Evolutionary conservation across 345 rosid genomes (phyloP).

Genomic region (Fremontodendron californicum): DNA sequence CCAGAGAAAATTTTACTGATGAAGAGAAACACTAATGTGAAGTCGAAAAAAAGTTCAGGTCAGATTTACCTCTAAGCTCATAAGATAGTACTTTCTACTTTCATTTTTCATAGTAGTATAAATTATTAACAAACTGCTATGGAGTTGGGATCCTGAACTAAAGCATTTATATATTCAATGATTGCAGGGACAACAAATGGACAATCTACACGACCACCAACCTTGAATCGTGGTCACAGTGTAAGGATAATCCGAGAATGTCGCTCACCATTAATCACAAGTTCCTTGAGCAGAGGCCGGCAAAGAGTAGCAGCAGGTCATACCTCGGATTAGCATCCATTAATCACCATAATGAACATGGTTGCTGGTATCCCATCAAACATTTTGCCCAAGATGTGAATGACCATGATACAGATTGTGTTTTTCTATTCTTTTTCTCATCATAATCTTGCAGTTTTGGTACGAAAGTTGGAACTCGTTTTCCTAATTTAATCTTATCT

Average conservation of each 20-base stretch:
- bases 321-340: slow-evolving; percentile 26
- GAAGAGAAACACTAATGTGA: slow-evolving; percentile 31
- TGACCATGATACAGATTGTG: background rate
- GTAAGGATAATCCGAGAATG: slow-evolving; percentile 23
- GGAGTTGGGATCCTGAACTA: background rate
- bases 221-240: slow-evolving; percentile 33
- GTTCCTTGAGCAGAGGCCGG: slow-evolving; percentile 27
- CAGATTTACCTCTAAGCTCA: background rate
- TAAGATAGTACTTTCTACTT: background rate
- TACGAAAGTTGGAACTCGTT: background rate
- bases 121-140: background rate
- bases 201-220: slow-evolving; percentile 23
- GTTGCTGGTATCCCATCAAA: background rate
- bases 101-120: background rate
- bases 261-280: slow-evolving; percentile 16
- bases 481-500: too few species aligned
- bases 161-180: background rate
- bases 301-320: slow-evolving; percentile 36
- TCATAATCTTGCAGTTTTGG: background rate
- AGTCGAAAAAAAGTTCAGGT: slow-evolving; percentile 45
- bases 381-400: background rate
- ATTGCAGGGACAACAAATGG: slow-evolving; percentile 31
- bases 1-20: slow-evolving; percentile 21
- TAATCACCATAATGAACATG: background rate
- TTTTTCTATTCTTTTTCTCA: background rate